Base-by-base conservation (phyloP, 495 filamentous ascomycete species). In the Podospora sp. region DNA sequence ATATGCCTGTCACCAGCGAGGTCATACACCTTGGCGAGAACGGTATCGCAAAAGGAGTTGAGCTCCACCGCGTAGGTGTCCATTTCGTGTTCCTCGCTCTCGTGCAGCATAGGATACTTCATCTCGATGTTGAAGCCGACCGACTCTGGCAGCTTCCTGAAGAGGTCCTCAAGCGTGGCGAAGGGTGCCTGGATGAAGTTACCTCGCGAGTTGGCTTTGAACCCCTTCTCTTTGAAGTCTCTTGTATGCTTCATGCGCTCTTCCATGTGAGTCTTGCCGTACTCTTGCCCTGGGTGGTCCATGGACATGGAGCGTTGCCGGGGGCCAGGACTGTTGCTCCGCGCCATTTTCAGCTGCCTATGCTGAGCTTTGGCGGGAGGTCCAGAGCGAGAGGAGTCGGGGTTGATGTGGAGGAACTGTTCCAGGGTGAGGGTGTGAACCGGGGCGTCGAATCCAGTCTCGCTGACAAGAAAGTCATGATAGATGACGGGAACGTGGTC, bases 401-500 rank as follows among this genome's bases (percentile, higher is more conserved):
- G 86, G 71, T 91, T 93, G 68, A 97, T 84, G 70, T 96, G 91
- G 26, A 97, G 85, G 78, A 97, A 97, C 77, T 96, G 96, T 68
- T 99, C 94, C 2, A 98, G 81, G 0, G 94, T 98, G 61, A 99
- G 83, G 4, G 92, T 93, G 72, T 99, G 96, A 0, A 99, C 93
- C 0, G 96, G 96, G 0, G 94, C 96, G 77, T 99, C 96, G 65
- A 97, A 96, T 0, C 96, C 96, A 0, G 96, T 99, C 79, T 99
- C 96, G 75, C 93, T 97, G 76, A 99, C 95, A 18, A 99, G 83
- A 72, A 99, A 99, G 77, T 99, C 96, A 76, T 99, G 96, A 76
- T 99, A 99, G 71, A 99, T 97, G 71, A 99, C 94, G 20, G 96
- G 96, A 8, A 99, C 93, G 77, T 95, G 94, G 75, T 99, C 96